Percentiles rank a stretch among this genome's conserved stretches.
These are phyloP conservation scores for Apiospora marii DNA, from an alignment of 2,329 filamentous ascomycete species.

Conservation along the genomic window DNA sequence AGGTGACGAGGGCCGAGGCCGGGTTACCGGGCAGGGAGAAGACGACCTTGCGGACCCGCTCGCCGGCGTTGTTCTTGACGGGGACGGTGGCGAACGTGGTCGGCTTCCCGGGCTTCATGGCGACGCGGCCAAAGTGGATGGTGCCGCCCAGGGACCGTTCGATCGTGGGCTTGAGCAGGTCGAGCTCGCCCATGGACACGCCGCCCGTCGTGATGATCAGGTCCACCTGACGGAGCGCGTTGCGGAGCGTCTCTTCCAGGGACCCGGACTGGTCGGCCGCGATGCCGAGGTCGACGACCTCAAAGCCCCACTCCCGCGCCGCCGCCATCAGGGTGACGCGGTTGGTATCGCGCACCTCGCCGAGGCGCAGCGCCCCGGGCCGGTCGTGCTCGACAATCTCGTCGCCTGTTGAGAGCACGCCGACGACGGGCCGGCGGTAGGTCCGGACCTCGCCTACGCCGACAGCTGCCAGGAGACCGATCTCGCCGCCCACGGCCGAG, in stretches of 20 bases:
- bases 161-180: constrained; percentile 95
- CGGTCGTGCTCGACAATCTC: constrained; percentile 83
- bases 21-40: constrained; percentile 96
- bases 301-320: constrained; percentile 75
- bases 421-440: constrained; percentile 80
- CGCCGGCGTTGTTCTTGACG: constrained; percentile 64
- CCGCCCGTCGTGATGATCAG: constrained; percentile 92
- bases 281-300: constrained; percentile 86
- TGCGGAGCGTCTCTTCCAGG: constrained; percentile 79
- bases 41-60: constrained; percentile 72
- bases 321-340: constrained; percentile 86
- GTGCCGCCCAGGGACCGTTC: constrained; percentile 88
- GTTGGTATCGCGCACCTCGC: constrained; percentile 94
- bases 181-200: constrained; percentile 97
- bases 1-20: constrained; percentile 89
- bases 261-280: constrained; percentile 75
- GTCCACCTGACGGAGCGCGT: constrained; percentile 77
- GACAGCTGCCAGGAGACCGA: constrained; percentile 87
- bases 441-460: constrained; percentile 76
- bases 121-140: constrained; percentile 94
- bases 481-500: constrained; percentile 86
- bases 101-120: constrained; percentile 98
- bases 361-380: constrained; percentile 69
- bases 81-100: constrained; percentile 95
- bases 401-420: constrained; percentile 92